Evolutionary conservation across 2,329 filamentous ascomycete species (phyloP).

Genomic region (Exutisphaerella laricina): DNA sequence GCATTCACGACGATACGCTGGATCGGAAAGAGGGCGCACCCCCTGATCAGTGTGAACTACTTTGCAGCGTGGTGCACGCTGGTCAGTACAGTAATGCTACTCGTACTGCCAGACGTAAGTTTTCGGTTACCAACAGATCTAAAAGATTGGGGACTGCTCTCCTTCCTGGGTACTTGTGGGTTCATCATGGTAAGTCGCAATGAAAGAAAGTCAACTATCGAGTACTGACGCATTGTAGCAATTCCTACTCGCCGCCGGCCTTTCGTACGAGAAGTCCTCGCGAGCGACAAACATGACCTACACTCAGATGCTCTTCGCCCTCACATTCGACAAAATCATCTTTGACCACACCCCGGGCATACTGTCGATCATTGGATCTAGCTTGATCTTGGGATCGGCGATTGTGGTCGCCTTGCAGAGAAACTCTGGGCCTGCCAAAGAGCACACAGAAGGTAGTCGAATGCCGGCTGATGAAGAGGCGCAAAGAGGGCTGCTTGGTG

Average conservation of each 20-base stretch:
- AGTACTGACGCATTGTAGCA: no score
- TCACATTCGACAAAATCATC: slow-evolving; percentile 58
- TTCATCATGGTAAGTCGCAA: slow-evolving; percentile 58
- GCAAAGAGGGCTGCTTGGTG: slow-evolving; percentile 19
- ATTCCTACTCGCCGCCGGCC: slow-evolving; percentile 72
- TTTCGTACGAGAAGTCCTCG: slow-evolving; percentile 63
- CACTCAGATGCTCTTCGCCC: slow-evolving; percentile 64
- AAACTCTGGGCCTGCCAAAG: slow-evolving; percentile 8
- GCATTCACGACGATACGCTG: slow-evolving; percentile 72
- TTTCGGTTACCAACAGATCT: slow-evolving; percentile 51
- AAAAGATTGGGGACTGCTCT: slow-evolving; percentile 61
- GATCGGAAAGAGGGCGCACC: slow-evolving; percentile 74
- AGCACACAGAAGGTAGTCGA: slow-evolving; percentile 9
- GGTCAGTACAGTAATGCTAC: slow-evolving; percentile 58
- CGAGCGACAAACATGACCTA: slow-evolving; percentile 64
- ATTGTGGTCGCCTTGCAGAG: slow-evolving; percentile 58
- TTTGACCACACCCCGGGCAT: slow-evolving; percentile 55
- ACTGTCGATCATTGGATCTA: slow-evolving; percentile 56
- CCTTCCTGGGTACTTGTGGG: slow-evolving; percentile 65
- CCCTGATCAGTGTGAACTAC: slow-evolving; percentile 81
- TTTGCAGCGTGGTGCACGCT: slow-evolving; percentile 67
- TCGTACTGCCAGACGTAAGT: slow-evolving; percentile 50
- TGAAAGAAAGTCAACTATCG: not conserved
- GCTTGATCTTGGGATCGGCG: slow-evolving; percentile 59
- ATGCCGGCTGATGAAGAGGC: slow-evolving; percentile 23